Evolutionary conservation across 495 filamentous ascomycete genomes (phyloP).

Genomic region (Peziza echinospora): DNA sequence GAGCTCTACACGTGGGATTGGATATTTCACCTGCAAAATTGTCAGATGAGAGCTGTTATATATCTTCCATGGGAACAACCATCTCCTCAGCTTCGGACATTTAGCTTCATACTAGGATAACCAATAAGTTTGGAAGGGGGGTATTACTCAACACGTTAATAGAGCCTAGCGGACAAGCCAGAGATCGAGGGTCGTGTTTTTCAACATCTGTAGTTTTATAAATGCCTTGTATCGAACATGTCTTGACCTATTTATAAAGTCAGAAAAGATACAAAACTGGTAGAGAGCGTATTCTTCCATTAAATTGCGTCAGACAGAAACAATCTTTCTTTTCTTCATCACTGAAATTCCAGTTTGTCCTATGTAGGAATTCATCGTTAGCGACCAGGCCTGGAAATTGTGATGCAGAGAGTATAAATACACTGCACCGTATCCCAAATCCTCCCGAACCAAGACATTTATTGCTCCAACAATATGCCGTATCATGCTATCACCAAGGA

Average conservation of each 20-base stretch:
- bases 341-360: conserved; percentile 31
- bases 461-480: conserved; percentile 31
- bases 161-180: conserved; percentile 21
- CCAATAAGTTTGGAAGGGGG: conserved; percentile 1
- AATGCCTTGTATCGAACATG: conserved; percentile 32
- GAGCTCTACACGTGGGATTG: conserved; percentile 26
- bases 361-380: not conserved
- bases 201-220: conserved; percentile 30
- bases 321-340: conserved; percentile 28
- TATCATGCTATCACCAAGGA: conserved; percentile 33
- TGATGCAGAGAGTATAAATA: not conserved
- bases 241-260: conserved; percentile 15
- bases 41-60: no score
- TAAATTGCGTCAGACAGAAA: conserved; percentile 34
- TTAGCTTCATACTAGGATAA: conserved; percentile 2
- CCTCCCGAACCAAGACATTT: conserved; percentile 29
- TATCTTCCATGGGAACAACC: no score
- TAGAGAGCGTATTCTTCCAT: conserved; percentile 8
- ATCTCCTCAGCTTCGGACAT: conserved; percentile 27
- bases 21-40: conserved; percentile 14
- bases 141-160: conserved; percentile 25
- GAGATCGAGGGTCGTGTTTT: conserved; percentile 25
- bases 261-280: not conserved
- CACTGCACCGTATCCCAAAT: conserved; percentile 32
- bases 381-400: not conserved